A percentile compares a stretch with the other conserved stretches of the same genome.
Conservation (phyloP, 805 yeast species). For the Lachancea mirantina region DNA sequence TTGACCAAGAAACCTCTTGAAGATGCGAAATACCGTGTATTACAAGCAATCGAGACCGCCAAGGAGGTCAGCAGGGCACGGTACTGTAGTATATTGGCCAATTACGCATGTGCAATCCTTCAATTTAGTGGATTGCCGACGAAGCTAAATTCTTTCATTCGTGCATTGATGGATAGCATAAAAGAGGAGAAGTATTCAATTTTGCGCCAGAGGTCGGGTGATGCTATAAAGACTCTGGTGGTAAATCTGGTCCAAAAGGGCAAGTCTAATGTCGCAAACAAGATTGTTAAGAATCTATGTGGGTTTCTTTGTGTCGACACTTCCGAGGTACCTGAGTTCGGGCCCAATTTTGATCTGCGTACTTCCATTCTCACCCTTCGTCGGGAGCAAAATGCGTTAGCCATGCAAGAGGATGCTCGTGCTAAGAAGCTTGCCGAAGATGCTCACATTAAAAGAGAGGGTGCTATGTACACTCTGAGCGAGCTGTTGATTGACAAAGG, state of each 20-base stretch:
- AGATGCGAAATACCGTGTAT: slow-evolving; percentile 67
- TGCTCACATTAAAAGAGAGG: slow-evolving; percentile 76
- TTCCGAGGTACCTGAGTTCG: slow-evolving; percentile 89
- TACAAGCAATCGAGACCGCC: slow-evolving; percentile 63
- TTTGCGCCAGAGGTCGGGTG: slow-evolving; percentile 67
- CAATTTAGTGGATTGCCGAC: slow-evolving; percentile 62
- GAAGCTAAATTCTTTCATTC: slow-evolving; percentile 80
- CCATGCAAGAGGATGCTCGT: slow-evolving; percentile 52
- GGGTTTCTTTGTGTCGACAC: slow-evolving; percentile 94
- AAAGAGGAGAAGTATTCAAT: slow-evolving; percentile 62
- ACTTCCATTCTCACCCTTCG: slow-evolving; percentile 63
- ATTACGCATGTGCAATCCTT: slow-evolving; percentile 68
- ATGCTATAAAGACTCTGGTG: slow-evolving; percentile 58
- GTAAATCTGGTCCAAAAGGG: slow-evolving; percentile 46
- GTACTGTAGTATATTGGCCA: slow-evolving; percentile 57
- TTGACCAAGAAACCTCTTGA: slow-evolving; percentile 65
- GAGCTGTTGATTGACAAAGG: slow-evolving; percentile 48
- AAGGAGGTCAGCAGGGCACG: slow-evolving; percentile 43
- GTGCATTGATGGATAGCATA: slow-evolving; percentile 87
- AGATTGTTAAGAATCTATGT: slow-evolving; percentile 82
- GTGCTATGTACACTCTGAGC: slow-evolving; percentile 69
- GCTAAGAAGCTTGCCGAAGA: slow-evolving; percentile 59
- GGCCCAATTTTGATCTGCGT: slow-evolving; percentile 48
- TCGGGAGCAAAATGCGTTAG: slow-evolving; percentile 66
- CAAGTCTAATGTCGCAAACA: slow-evolving; percentile 74